A percentile compares a stretch with the other conserved stretches of the same genome.
Conservation (phyloP, 257 asterid species). For the Solanum sejunctum region DNA sequence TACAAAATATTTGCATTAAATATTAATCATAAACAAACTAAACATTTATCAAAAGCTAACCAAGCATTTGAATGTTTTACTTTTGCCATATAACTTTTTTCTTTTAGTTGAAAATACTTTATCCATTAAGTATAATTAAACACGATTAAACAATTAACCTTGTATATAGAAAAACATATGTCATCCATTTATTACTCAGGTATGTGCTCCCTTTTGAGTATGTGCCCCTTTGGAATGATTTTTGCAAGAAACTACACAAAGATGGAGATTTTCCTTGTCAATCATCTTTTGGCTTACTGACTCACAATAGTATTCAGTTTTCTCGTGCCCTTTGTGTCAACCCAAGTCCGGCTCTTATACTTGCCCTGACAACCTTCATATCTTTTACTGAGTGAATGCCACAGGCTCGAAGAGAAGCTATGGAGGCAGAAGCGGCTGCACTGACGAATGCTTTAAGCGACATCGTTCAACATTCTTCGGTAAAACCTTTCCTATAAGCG, state of each 20-base stretch:
- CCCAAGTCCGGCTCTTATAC: constrained; percentile 47
- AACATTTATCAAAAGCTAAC: no score
- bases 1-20: no score
- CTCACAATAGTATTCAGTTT: constrained; percentile 1
- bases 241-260: neutral
- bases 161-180: neutral
- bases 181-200: neutral
- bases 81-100: no score
- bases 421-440: constrained; percentile 43
- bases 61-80: no score
- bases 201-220: neutral
- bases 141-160: neutral
- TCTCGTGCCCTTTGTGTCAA: constrained; percentile 25
- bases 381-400: constrained; percentile 65
- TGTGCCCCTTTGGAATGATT: neutral
- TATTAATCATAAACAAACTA: no score
- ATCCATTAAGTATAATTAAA: neutral
- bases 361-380: constrained; percentile 44
- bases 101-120: neutral
- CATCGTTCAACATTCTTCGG: constrained; percentile 46
- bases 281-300: neutral
- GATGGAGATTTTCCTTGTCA: neutral
- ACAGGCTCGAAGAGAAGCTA: constrained; percentile 36
- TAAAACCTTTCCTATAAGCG: constrained; percentile 26
- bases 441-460: constrained; percentile 76